Conservation (phyloP, 768 basidiomycete genomes). For the Basidioascus undulatus region DNA sequence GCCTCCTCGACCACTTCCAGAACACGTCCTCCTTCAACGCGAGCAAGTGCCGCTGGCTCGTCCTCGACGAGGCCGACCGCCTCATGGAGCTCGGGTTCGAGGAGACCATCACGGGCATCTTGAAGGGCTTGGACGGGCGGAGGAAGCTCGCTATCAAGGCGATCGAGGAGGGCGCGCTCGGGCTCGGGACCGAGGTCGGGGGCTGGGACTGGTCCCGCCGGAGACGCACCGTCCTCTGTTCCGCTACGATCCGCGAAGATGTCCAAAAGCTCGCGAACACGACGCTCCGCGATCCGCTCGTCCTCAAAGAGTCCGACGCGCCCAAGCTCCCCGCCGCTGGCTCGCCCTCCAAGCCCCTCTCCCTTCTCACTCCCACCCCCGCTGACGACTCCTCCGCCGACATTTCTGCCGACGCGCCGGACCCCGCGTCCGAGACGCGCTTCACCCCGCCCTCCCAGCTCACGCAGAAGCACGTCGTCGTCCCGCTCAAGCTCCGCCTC, state of each 20-base stretch:
- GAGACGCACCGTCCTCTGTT: constrained; percentile 74
- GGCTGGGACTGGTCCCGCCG: background rate
- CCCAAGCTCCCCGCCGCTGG: too few relatives aligned
- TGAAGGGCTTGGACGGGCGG: constrained; percentile 65
- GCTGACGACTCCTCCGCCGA: too few relatives aligned
- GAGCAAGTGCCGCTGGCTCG: constrained; percentile 73
- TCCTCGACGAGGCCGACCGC: constrained; percentile 90
- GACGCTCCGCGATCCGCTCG: constrained; percentile 3
- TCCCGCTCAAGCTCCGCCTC: constrained; percentile 79
- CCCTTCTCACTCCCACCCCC: too few relatives aligned
- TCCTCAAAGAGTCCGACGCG: too few relatives aligned
- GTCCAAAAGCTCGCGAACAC: constrained; percentile 58
- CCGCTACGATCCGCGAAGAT: constrained; percentile 84
- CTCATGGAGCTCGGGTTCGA: constrained; percentile 97
- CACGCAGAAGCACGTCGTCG: constrained; percentile 66
- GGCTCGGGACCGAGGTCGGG: constrained; percentile 9
- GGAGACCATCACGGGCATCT: constrained; percentile 74
- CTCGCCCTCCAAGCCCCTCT: too few relatives aligned
- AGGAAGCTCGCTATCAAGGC: constrained; percentile 36
- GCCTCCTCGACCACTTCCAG: constrained; percentile 85
- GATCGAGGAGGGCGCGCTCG: constrained; percentile 23
- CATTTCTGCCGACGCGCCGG: constrained; percentile 7
- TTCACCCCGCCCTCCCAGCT: constrained; percentile 91
- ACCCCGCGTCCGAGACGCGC: constrained; percentile 4
- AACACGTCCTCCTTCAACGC: constrained; percentile 74